Evolutionary conservation across 2,329 filamentous ascomycete genomes (phyloP).

Genomic region (Xylariaceae sp.): DNA sequence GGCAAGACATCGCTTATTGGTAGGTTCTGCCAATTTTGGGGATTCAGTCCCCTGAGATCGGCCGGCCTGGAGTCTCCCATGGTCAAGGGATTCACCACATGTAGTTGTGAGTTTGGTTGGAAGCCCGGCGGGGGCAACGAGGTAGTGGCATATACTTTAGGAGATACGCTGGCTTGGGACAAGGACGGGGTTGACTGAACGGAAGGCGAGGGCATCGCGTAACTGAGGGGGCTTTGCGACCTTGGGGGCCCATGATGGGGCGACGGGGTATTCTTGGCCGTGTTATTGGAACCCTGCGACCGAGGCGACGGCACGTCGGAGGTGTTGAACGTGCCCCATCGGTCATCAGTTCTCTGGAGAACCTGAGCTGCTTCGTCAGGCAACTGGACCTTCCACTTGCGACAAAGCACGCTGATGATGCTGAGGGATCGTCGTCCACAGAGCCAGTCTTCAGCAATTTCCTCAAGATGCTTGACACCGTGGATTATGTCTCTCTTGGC

Average conservation of each 20-base stretch:
- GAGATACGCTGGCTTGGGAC: slow-evolving; percentile 25
- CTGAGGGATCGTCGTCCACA: slow-evolving; percentile 79
- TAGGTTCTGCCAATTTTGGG: slow-evolving; percentile 25
- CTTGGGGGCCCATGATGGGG: slow-evolving; percentile 24
- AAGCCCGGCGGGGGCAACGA: slow-evolving; percentile 25
- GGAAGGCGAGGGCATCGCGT: slow-evolving; percentile 30
- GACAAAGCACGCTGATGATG: slow-evolving; percentile 76
- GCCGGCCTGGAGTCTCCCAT: slow-evolving; percentile 24
- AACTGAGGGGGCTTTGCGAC: slow-evolving; percentile 35
- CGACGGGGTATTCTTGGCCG: slow-evolving; percentile 21
- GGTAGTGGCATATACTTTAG: slow-evolving; percentile 28
- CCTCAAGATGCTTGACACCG: slow-evolving; percentile 84
- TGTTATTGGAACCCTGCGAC: slow-evolving; percentile 27
- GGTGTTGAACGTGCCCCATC: slow-evolving; percentile 67
- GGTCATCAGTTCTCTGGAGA: slow-evolving; percentile 71
- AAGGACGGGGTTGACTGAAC: slow-evolving; percentile 27
- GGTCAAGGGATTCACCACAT: slow-evolving; percentile 19
- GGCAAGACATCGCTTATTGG: slow-evolving; percentile 26
- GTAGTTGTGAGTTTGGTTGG: slow-evolving; percentile 20
- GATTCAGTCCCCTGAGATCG: slow-evolving; percentile 19
- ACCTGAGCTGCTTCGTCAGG: slow-evolving; percentile 76
- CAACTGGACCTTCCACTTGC: slow-evolving; percentile 85
- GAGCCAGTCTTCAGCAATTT: slow-evolving; percentile 92
- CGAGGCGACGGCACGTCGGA: slow-evolving; percentile 55
- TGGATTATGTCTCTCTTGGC: slow-evolving; percentile 85